phyloP scores from a whole-genome alignment of 23 red algal genomes.

The Gracilaria domingensis region DNA sequence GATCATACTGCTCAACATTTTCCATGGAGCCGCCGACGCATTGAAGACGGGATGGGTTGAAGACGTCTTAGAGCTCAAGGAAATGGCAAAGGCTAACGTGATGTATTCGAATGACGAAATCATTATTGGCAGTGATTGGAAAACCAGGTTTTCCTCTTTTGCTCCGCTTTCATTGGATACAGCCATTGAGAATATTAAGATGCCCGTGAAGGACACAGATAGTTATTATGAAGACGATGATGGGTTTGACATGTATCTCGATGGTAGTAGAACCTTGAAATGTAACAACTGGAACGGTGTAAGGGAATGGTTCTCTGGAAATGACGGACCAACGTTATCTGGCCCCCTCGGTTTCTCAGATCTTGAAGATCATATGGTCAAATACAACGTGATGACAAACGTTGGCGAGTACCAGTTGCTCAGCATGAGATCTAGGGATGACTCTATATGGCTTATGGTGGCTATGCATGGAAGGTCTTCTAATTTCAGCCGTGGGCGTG shows the following conservation, averaged over 20 bases:
- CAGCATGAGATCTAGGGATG: too few species aligned
- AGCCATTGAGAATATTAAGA: neutral
- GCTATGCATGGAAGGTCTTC: conserved; percentile 32
- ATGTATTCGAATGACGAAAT: neutral
- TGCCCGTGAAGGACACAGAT: neutral
- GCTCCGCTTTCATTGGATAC: neutral
- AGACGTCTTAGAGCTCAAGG: conserved; percentile 45
- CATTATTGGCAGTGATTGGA: conserved; percentile 40
- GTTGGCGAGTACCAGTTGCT: conserved; percentile 28
- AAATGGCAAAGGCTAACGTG: conserved; percentile 35
- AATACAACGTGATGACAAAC: conserved; percentile 13
- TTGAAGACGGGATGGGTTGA: conserved; percentile 43
- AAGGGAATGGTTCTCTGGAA: too few species aligned
- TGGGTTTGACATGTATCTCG: too few species aligned
- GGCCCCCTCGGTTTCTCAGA: too few species aligned
- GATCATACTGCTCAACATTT: conserved; percentile 40
- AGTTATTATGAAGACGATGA: too few species aligned
- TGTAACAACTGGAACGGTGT: too few species aligned
- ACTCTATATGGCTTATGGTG: neutral
- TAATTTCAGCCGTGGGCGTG: neutral
- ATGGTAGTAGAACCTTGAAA: too few species aligned
- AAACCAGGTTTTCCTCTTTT: conserved; percentile 3
- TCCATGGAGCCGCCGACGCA: conserved; percentile 37
- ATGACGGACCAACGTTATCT: too few species aligned
- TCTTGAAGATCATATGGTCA: neutral